Conservation (phyloP, 2,329 filamentous ascomycete genomes). For the Tolypocladium paradoxum region DNA sequence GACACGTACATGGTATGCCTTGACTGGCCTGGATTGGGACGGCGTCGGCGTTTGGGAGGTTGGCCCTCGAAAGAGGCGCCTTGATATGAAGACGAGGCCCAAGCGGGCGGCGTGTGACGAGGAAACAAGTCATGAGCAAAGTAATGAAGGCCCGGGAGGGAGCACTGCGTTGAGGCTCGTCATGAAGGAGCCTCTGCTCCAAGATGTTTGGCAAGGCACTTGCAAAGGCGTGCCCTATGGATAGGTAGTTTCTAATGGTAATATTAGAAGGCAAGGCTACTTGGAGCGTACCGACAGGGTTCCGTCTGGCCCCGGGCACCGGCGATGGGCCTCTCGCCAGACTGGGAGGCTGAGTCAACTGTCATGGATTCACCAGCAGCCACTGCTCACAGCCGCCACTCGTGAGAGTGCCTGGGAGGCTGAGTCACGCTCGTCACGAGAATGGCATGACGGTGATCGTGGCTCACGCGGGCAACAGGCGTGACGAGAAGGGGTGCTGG, state of each 20-base stretch:
- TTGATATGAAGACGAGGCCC: neutral
- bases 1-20: neutral
- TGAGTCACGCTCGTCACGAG: neutral
- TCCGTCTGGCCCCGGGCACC: too few relatives aligned
- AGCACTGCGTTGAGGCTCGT: neutral
- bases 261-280: constrained; percentile 2
- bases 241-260: constrained; percentile 10
- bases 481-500: neutral
- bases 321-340: too few relatives aligned
- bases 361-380: too few relatives aligned
- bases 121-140: neutral
- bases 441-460: neutral
- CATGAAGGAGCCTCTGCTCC: neutral
- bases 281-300: neutral
- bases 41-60: neutral
- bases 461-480: neutral
- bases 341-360: too few relatives aligned
- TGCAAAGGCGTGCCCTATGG: constrained; percentile 2
- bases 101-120: neutral
- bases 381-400: too few relatives aligned
- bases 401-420: neutral
- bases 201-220: neutral
- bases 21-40: neutral
- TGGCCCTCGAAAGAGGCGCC: neutral
- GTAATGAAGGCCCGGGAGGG: neutral